These are phyloP conservation scores for Venturia oleaginea DNA, from an alignment of 2,329 filamentous ascomycete genomes.

Conservation along the genomic window DNA sequence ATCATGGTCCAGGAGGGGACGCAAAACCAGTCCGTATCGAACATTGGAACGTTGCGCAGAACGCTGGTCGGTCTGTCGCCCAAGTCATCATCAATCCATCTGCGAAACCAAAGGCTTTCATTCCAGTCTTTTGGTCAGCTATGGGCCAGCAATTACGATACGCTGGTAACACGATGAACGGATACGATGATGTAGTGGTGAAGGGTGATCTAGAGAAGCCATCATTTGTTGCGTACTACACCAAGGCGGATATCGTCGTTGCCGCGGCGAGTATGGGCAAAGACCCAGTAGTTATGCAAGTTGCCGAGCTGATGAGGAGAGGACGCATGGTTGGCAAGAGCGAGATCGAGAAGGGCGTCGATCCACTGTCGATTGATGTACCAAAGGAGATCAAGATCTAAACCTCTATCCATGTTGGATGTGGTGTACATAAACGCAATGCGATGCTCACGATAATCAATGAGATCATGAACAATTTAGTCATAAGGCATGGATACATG, in stretches of 20 bases:
- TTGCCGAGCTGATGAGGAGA: constrained; percentile 73
- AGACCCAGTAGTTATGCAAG: constrained; percentile 79
- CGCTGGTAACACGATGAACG: constrained; percentile 68
- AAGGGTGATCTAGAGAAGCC: constrained; percentile 62
- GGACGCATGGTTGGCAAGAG: constrained; percentile 76
- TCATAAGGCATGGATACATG: background rate
- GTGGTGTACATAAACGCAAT: background rate
- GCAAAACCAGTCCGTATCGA: constrained; percentile 74
- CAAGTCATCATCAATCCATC: constrained; percentile 62
- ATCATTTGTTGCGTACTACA: constrained; percentile 86
- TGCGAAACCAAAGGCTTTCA: constrained; percentile 60
- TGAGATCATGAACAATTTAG: background rate
- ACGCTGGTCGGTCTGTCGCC: constrained; percentile 74
- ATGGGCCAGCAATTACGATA: constrained; percentile 84
- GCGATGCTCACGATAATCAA: background rate
- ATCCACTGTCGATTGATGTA: constrained; percentile 27
- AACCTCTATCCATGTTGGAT: background rate
- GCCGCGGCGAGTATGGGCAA: constrained; percentile 85
- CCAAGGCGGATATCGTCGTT: constrained; percentile 74
- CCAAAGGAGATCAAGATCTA: constrained; percentile 5
- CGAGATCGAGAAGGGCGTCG: constrained; percentile 56
- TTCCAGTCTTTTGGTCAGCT: constrained; percentile 95
- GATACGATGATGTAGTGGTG: constrained; percentile 77
- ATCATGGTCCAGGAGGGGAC: constrained; percentile 76
- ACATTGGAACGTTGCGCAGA: constrained; percentile 98